Percentiles rank a stretch among this genome's conserved stretches.
phyloP scores from a whole-genome alignment of 208 protist genomes.

The Wallacemonas sp. region DNA sequence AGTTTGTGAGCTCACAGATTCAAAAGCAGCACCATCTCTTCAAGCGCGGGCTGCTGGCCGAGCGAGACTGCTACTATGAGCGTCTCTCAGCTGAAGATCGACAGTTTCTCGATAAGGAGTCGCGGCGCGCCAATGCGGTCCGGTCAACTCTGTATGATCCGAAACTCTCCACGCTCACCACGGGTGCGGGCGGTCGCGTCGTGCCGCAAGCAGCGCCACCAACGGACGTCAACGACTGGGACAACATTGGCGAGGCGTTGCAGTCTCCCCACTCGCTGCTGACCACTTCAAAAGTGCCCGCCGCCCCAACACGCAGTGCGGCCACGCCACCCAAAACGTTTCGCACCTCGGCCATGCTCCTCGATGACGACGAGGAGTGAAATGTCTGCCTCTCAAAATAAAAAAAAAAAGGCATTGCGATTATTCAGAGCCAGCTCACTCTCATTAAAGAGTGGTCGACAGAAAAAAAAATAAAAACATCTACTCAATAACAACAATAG shows the following conservation, averaged over 20 bases:
- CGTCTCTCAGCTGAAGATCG: constrained; percentile 46
- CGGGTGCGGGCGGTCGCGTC: background rate
- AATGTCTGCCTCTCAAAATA: too few relatives aligned
- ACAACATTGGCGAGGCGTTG: constrained; percentile 35
- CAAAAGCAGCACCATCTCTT: constrained; percentile 11
- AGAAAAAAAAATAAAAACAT: too few relatives aligned
- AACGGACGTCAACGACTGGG: constrained; percentile 35
- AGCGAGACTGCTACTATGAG: constrained; percentile 30
- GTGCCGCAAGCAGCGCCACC: background rate
- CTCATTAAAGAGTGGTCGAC: too few relatives aligned
- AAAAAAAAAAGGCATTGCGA: too few relatives aligned
- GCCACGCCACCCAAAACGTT: background rate
- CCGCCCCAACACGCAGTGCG: background rate
- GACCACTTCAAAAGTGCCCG: background rate
- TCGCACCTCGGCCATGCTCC: constrained; percentile 5
- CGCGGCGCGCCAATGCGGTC: constrained; percentile 9
- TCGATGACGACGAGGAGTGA: constrained; percentile 3
- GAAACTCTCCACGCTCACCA: constrained; percentile 18
- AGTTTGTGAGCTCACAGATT: background rate
- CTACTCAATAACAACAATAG: too few relatives aligned
- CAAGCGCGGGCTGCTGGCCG: constrained; percentile 32
- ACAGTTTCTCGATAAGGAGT: constrained; percentile 26
- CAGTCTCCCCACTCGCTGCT: constrained; percentile 2
- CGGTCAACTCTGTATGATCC: constrained; percentile 41
- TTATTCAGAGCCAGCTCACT: too few relatives aligned